Evolutionary conservation across 2,329 filamentous ascomycete genomes (phyloP).

Genomic region (Penicillium sp.): DNA sequence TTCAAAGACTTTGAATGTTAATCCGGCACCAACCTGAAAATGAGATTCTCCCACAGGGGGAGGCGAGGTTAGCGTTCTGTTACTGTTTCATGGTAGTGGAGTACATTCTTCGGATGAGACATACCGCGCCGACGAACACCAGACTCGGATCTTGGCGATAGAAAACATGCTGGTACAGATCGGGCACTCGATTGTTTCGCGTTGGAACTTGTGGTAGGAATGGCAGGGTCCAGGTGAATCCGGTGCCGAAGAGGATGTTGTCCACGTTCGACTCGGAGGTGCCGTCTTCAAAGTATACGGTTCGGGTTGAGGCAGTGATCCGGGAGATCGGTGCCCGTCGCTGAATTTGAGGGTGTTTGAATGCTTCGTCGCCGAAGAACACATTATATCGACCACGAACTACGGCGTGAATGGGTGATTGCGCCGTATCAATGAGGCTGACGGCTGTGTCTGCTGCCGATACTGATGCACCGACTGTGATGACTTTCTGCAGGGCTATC

Average conservation of each 20-base stretch:
- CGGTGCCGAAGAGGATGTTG: conserved; percentile 68
- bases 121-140: conserved; percentile 51
- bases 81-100: background rate
- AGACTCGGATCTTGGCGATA: conserved; percentile 38
- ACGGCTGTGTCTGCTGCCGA: conserved; percentile 67
- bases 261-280: conserved; percentile 59
- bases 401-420: conserved; percentile 57
- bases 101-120: background rate
- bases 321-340: conserved; percentile 33
- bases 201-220: conserved; percentile 58
- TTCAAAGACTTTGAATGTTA: conserved; percentile 72
- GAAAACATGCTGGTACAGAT: conserved; percentile 44
- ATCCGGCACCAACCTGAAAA: conserved; percentile 38
- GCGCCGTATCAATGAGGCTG: conserved; percentile 53
- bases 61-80: background rate
- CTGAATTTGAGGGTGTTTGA: conserved; percentile 58
- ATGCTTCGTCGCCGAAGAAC: conserved; percentile 64
- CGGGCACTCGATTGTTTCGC: conserved; percentile 38
- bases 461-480: conserved; percentile 67
- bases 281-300: conserved; percentile 61
- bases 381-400: conserved; percentile 57
- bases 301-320: conserved; percentile 47
- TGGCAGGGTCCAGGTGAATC: conserved; percentile 67
- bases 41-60: background rate
- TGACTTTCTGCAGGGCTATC: conserved; percentile 51